phyloP scores from a whole-genome alignment of 139 green algal genomes.

The Pedinophyceae sp. region DNA sequence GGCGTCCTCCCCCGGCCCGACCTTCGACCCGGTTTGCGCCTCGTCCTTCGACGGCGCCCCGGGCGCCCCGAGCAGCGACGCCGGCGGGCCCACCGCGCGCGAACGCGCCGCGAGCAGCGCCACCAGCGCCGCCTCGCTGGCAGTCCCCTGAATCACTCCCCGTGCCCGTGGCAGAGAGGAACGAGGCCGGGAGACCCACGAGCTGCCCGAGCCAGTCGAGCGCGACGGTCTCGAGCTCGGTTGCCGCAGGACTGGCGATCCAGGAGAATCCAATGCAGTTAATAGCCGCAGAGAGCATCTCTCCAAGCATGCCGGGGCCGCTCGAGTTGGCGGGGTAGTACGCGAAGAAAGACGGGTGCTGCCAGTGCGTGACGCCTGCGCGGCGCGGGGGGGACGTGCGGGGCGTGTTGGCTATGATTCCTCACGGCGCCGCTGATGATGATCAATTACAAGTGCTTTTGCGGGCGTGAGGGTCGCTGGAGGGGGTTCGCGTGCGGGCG shows the following conservation, averaged over 20 bases:
- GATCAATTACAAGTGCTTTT: too few relatives aligned
- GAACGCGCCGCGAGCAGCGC: slow-evolving; percentile 47
- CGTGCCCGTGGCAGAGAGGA: slow-evolving; percentile 18
- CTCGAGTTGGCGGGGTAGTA: slow-evolving; percentile 52
- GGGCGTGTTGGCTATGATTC: neutral
- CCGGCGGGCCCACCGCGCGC: slow-evolving; percentile 5
- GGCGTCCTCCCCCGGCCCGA: too few relatives aligned
- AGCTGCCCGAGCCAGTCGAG: slow-evolving; percentile 71
- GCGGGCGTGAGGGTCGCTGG: neutral
- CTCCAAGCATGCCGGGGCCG: slow-evolving; percentile 45
- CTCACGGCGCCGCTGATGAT: neutral
- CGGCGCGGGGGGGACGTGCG: neutral
- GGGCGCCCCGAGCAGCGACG: slow-evolving; percentile 1
- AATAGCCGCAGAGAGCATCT: slow-evolving; percentile 44
- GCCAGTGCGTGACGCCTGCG: slow-evolving; percentile 61
- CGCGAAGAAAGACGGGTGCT: slow-evolving; percentile 64
- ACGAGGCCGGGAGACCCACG: slow-evolving; percentile 41
- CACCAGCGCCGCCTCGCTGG: slow-evolving; percentile 39
- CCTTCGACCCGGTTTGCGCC: slow-evolving; percentile 28
- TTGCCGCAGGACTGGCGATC: slow-evolving; percentile 41
- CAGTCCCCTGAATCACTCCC: slow-evolving; percentile 49
- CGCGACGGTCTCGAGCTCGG: slow-evolving; percentile 67
- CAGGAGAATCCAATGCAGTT: slow-evolving; percentile 59
- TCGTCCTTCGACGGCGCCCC: slow-evolving; percentile 21
- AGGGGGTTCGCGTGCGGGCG: neutral